phyloP scores from a whole-genome alignment of 2,329 filamentous ascomycete genomes.

The Pleurostoma richardsiae region DNA sequence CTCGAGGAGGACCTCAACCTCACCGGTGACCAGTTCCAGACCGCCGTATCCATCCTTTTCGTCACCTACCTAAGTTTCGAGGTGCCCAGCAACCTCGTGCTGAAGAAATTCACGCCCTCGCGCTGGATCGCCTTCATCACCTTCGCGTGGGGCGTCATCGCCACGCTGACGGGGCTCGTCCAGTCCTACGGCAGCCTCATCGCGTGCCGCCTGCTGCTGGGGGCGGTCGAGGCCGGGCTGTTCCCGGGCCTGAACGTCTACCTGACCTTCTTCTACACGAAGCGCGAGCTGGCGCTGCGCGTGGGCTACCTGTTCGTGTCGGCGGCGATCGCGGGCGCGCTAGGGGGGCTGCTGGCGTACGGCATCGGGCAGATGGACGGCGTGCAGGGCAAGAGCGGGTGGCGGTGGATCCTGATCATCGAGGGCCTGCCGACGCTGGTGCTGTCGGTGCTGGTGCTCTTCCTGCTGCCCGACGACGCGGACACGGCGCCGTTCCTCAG shows the following conservation, averaged over 20 bases:
- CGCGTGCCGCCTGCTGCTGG: slow-evolving; percentile 64
- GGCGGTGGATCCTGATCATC: slow-evolving; percentile 68
- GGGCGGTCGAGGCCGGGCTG: slow-evolving; percentile 63
- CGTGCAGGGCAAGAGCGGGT: slow-evolving; percentile 56
- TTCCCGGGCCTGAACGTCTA: slow-evolving; percentile 67
- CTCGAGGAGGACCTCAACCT: slow-evolving; percentile 59
- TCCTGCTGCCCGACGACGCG: slow-evolving; percentile 55
- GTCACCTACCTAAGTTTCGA: slow-evolving; percentile 60
- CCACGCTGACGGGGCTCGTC: slow-evolving; percentile 65
- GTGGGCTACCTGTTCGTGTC: slow-evolving; percentile 70
- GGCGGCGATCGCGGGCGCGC: slow-evolving; percentile 65
- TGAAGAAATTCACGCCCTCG: slow-evolving; percentile 58
- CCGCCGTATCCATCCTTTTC: slow-evolving; percentile 62
- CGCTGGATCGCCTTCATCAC: slow-evolving; percentile 63
- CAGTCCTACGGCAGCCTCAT: slow-evolving; percentile 60
- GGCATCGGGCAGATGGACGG: slow-evolving; percentile 71
- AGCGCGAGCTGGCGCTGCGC: slow-evolving; percentile 65
- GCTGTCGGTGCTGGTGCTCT: slow-evolving; percentile 50
- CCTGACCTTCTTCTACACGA: slow-evolving; percentile 72
- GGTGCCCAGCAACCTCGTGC: slow-evolving; percentile 59
- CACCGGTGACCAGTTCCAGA: slow-evolving; percentile 62
- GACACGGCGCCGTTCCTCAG: slow-evolving; percentile 57
- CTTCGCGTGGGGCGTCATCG: slow-evolving; percentile 60
- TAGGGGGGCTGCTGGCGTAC: slow-evolving; percentile 69
- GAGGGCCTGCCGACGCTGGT: slow-evolving; percentile 41